Percentiles rank a stretch among this genome's conserved stretches.
phyloP scores from a whole-genome alignment of 768 basidiomycete species.

The Mycena capillaripes region DNA sequence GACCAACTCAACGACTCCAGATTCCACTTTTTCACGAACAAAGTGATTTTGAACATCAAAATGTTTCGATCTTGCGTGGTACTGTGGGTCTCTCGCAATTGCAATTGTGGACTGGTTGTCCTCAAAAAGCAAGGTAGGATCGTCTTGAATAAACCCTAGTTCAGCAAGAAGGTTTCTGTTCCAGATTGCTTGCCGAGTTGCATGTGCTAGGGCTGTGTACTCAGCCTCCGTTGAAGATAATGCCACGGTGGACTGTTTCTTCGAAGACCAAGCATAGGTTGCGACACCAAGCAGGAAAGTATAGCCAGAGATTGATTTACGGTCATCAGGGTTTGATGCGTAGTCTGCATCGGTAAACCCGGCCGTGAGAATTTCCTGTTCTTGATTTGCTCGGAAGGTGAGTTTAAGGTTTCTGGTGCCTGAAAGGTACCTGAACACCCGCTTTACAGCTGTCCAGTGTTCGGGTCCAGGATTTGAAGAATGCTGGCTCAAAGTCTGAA shows the following conservation, averaged over 20 bases:
- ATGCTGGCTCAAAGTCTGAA: not conserved
- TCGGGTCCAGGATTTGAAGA: not conserved
- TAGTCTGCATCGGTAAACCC: no score
- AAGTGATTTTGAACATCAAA: not conserved
- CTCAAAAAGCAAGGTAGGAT: not conserved
- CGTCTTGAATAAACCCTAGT: not conserved
- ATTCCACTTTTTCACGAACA: not conserved
- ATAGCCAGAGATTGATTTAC: not conserved
- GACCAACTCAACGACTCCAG: not conserved
- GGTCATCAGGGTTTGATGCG: not conserved
- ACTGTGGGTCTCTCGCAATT: not conserved
- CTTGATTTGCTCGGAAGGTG: not conserved
- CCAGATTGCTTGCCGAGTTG: not conserved
- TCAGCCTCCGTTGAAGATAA: not conserved
- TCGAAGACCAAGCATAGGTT: not conserved
- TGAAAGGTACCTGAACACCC: not conserved
- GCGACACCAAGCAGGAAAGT: not conserved
- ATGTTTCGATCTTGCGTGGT: slow-evolving; percentile 2
- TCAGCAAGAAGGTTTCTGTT: not conserved
- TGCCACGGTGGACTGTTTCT: not conserved
- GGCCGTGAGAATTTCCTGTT: not conserved
- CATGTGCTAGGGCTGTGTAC: not conserved
- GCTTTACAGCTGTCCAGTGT: not conserved
- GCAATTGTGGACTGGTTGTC: slow-evolving; percentile 6
- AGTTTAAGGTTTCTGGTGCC: not conserved